Conservation (phyloP, 306 rosid species). For the Gynostemma pentaphyllum region DNA sequence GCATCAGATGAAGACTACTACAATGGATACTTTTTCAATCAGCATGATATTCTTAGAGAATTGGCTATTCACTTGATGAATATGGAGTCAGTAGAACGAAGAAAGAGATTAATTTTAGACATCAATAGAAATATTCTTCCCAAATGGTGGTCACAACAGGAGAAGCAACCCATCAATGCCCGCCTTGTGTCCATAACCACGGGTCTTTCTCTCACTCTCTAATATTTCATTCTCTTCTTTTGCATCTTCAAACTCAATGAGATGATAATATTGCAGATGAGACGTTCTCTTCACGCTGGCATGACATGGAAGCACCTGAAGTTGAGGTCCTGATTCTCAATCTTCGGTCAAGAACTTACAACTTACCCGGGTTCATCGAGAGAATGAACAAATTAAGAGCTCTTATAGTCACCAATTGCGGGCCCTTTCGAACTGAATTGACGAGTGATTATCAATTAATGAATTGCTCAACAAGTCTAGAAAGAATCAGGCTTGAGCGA, state of each 20-base stretch:
- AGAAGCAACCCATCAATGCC: slow-evolving; percentile 23
- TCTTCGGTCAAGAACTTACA: slow-evolving; percentile 20
- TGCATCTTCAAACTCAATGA: neutral
- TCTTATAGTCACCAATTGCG: slow-evolving; percentile 33
- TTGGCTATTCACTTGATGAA: slow-evolving; percentile 32
- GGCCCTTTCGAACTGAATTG: slow-evolving; percentile 22
- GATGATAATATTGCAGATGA: slow-evolving; percentile 39
- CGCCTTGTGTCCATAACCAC: slow-evolving; percentile 47
- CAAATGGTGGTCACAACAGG: slow-evolving; percentile 35
- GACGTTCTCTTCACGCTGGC: slow-evolving; percentile 31
- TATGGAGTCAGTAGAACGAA: slow-evolving; percentile 16
- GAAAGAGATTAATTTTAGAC: slow-evolving; percentile 37
- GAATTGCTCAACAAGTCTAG: slow-evolving; percentile 15
- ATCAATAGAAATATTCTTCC: slow-evolving; percentile 33
- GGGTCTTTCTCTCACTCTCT: slow-evolving; percentile 26
- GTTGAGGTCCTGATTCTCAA: slow-evolving; percentile 50
- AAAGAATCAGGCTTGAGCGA: slow-evolving; percentile 43
- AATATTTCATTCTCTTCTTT: neutral
- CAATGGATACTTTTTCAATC: slow-evolving; percentile 35
- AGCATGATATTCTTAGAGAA: slow-evolving; percentile 51
- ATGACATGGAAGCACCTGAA: slow-evolving; percentile 26
- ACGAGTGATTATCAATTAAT: slow-evolving; percentile 24
- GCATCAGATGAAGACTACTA: slow-evolving; percentile 25
- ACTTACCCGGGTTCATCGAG: slow-evolving; percentile 34
- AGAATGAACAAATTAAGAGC: slow-evolving; percentile 43